Evolutionary conservation across 2,329 filamentous ascomycete genomes (phyloP).

Genomic region (Phialophora macrospora): DNA sequence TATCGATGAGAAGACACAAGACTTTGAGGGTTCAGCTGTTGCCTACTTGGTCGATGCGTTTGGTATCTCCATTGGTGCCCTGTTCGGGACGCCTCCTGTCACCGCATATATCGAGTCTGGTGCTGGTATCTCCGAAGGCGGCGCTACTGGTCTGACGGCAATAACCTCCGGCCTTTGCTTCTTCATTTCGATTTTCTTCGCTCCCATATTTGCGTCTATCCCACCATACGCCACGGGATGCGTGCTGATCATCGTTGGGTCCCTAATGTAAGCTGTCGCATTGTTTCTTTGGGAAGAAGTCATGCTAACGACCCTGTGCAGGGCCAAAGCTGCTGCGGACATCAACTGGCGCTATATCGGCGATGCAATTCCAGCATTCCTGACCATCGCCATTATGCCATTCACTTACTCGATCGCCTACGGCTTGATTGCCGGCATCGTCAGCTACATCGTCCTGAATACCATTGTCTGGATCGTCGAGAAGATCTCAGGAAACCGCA

Average conservation of each 20-base stretch:
- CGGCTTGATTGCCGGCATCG: conserved; percentile 79
- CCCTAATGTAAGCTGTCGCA: conserved; percentile 71
- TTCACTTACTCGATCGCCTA: conserved; percentile 90
- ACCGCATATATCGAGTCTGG: conserved; percentile 90
- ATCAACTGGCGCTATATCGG: conserved; percentile 90
- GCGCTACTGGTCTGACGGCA: conserved; percentile 81
- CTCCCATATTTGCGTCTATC: conserved; percentile 86
- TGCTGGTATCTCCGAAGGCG: conserved; percentile 86
- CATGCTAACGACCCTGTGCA: conserved; percentile 1
- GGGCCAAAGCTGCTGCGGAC: conserved; percentile 61
- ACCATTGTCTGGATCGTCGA: conserved; percentile 71
- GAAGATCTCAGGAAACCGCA: conserved; percentile 67
- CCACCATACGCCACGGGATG: conserved; percentile 88
- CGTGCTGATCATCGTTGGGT: conserved; percentile 85
- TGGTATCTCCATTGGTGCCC: conserved; percentile 76
- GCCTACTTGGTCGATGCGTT: conserved; percentile 85
- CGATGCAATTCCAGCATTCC: conserved; percentile 81
- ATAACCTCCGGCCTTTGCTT: conserved; percentile 81
- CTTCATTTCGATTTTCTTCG: conserved; percentile 86
- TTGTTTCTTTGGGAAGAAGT: not conserved
- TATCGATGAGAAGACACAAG: conserved; percentile 79
- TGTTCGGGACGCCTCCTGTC: conserved; percentile 78
- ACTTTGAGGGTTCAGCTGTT: conserved; percentile 83
- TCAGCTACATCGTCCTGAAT: conserved; percentile 78
- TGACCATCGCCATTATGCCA: conserved; percentile 84